A percentile compares a stretch with the other conserved stretches of the same genome.
Evolutionary conservation across 2,329 filamentous ascomycete species (phyloP).

Genomic region (Phialocephala subalpina): DNA sequence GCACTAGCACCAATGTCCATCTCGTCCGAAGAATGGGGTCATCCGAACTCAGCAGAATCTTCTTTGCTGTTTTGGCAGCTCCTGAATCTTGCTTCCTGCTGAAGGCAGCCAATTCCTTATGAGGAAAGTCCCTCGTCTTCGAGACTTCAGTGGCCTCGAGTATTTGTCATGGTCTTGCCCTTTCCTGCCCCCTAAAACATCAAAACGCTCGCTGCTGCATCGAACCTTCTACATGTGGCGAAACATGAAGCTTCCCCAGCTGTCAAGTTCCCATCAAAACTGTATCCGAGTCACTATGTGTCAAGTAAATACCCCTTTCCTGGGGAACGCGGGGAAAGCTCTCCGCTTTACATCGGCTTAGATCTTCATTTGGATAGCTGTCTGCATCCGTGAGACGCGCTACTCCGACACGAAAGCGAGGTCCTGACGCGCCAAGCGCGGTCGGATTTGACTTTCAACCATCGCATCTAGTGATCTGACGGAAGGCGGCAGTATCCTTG

Average conservation of each 20-base stretch:
- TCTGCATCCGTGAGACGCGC: conserved; percentile 2
- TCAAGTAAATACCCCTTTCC: neutral
- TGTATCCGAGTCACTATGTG: neutral
- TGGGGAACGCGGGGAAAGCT: conserved; percentile 8
- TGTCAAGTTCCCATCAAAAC: neutral
- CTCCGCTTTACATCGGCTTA: conserved; percentile 10
- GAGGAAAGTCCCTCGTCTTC: no score
- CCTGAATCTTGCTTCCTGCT: no score
- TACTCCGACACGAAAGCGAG: no score
- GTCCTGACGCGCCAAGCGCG: neutral
- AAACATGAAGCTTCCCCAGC: neutral
- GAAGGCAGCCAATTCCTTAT: no score
- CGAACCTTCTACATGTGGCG: neutral
- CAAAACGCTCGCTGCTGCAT: neutral
- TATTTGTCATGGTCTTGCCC: neutral
- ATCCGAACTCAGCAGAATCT: no score
- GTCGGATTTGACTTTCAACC: neutral
- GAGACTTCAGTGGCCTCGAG: no score
- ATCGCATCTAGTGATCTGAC: neutral
- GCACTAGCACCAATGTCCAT: no score
- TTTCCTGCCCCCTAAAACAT: neutral
- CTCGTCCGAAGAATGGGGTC: no score
- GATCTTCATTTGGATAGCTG: neutral
- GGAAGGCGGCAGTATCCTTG: neutral
- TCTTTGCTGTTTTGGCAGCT: no score